Base-by-base conservation (phyloP, 768 basidiomycete genomes). In the Auriscalpium vulgare region DNA sequence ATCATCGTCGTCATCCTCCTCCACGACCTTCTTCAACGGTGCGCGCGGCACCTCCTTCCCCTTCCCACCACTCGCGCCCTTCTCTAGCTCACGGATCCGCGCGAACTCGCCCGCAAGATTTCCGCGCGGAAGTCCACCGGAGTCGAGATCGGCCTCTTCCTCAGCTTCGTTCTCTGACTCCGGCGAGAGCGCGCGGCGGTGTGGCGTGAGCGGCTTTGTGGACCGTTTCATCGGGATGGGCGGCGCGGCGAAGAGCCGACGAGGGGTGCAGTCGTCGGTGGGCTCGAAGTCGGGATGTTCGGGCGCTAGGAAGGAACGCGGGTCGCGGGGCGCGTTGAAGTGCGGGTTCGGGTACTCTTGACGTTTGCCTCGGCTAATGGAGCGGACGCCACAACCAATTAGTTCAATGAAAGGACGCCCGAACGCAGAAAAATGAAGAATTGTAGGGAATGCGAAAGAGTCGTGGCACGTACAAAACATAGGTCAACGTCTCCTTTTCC, bases 241-340 rank as follows among this genome's bases (percentile, higher is more conserved):
- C 10, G 45, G 34, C 23, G 56, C 44, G n/a, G 45, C 56, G 37
- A 62, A 62, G 35, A 62, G 56, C 17, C 56, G 50, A 9, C 61
- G 59, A 6, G 61, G 61, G 4, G 59, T 60, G 34, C 61, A 62
- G 43, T 60, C 54, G 40, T 62, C 61, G 5, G 56, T 51, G 4
- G 61, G 61, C 21, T 59, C 60, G 38, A 60, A 62, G 37, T 62
- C 61, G 13, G 61, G 61, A 29, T 62, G 61, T 10, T 57, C 56
- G 2, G 53, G 51, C 8, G 54, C 50, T 23, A 62, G 61, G 47
- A 10, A 43, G 21, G 61, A 52, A 19, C 59, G 59, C 34, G 61
- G 14, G 23, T 57, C 53, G 34, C 47, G 53, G 1, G 47, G 21
- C 9, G 47, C 59, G 16, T 56, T 56, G 21, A 55, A 62, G 17